Evolutionary conservation across 2,329 filamentous ascomycete genomes (phyloP), one percentile per base, ranked within the genome.

Genomic region (Domatiomyces catenatus): DNA sequence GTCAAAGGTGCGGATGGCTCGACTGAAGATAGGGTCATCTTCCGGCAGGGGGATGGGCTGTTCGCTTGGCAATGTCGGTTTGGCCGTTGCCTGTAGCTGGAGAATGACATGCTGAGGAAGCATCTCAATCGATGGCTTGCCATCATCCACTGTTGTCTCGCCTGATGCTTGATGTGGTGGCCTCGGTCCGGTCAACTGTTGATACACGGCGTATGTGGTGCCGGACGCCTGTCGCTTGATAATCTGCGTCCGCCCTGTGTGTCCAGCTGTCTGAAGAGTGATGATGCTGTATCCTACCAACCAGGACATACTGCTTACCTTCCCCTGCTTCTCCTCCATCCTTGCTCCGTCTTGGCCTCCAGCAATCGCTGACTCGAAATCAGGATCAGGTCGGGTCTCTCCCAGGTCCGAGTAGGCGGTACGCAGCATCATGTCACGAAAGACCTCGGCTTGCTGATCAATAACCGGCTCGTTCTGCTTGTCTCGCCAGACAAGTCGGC

Each of bases 381-480:
- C 46, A 52, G 51, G 60, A 61, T 50, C 50, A 48, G 59, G 50
- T 47, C 69, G 63, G 3, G 71, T 73, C 61, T 94, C 86, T 54
- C 89, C 85, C 32, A 86, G 77, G 63, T 94, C 86, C 0, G 87
- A 86, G 63, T 83, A 94, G 1, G 87, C 81, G 17, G 88, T 84
- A 60, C 88, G 77, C 63, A 92, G 87, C 83, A 95, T 89, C 66
- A 96, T 87, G 65, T 98, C 92, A 50, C 96, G 80, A 7, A 92
- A 92, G 32, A 94, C 88, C 58, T 94, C 77, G 4, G 88, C 90
- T 66, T 95, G 90, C 64, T 98, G 90, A 63, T 96, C 90, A 32
- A 89, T 77, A 46, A 76, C 79, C 50, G 86, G 80, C 42, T 77
- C 79, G 15, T 87, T 86, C 52, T 83, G 77, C 20, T 77, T 76